Percentiles rank a stretch among this genome's conserved stretches.
phyloP scores from a whole-genome alignment of 305 asterid genomes.

The Nicotiana rustica region DNA sequence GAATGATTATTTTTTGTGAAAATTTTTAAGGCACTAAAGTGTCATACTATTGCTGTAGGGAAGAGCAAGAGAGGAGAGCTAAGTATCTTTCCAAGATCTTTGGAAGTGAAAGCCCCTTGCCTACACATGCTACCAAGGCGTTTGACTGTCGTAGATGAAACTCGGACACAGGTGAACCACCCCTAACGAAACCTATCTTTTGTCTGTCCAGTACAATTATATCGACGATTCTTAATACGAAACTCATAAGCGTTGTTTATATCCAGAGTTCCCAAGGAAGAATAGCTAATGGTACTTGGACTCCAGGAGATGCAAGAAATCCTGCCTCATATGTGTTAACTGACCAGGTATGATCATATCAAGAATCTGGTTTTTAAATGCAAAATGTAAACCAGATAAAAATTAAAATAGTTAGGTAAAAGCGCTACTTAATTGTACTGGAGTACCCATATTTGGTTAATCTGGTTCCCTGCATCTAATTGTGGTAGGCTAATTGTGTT shows the following conservation, averaged over 20 bases:
- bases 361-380: neutral
- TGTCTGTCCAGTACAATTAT: conserved; percentile 48
- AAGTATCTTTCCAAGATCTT: conserved; percentile 79
- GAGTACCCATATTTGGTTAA: neutral
- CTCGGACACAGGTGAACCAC: conserved; percentile 46
- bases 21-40: neutral
- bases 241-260: neutral
- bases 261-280: neutral
- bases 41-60: conserved; percentile 49
- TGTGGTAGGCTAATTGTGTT: conserved; percentile 1
- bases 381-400: neutral
- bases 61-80: conserved; percentile 94
- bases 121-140: conserved; percentile 93
- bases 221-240: neutral
- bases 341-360: conserved; percentile 66
- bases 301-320: conserved; percentile 77
- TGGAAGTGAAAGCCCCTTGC: conserved; percentile 74
- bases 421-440: neutral
- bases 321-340: conserved; percentile 70
- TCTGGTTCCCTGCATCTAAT: neutral
- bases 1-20: neutral
- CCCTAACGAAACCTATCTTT: conserved; percentile 26
- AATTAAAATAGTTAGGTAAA: neutral
- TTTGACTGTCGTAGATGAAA: neutral
- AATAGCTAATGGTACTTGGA: conserved; percentile 57